Evolutionary conservation across 345 rosid species (phyloP), one percentile per base, ranked within the genome.

Genomic region (Eucalyptus globulus): DNA sequence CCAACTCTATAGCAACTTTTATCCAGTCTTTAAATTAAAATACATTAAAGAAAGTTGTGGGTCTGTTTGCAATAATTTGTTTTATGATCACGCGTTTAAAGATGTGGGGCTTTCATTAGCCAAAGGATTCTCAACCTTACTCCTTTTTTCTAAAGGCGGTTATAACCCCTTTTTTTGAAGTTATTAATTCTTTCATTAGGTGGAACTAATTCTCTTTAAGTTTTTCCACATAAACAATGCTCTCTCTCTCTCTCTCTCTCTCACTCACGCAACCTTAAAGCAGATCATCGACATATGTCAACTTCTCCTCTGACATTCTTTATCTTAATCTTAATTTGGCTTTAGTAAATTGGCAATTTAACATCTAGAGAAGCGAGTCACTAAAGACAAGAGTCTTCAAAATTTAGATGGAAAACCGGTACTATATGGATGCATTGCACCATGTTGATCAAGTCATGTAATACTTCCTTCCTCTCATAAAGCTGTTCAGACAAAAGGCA

Each of bases 41-140:
- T 87, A 31, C 51, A 49, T 24, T 26, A 50, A 86, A 47, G 87
- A 86, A 43, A 51, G 47, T 26, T 9, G 65, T 53, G 86, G 87
- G 88, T 88, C 87, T 88, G n/a, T 49, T 50, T 50, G 49, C 88
- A 47, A 60, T 56, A 81, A 89, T 51, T 89, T 87, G 87, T 89
- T 89, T 91, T 89, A 67, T 87, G 90, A 93, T 90, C 94, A 93
- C 92, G 93, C 91, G 91, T 89, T 91, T 91, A 91, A 91, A 93
- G 92, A 92, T 86, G 91, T 67, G 88, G 91, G 90, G 87, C 85
- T 86, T 80, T 87, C 85, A 26, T 91, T 69, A 91, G 72, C 87
- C 87, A 53, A 88, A 76, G 65, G 11, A 43, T 49, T 24, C 15
- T 58, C 62, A 49, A 27, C 45, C 81, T 72, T 72, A 37, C 81